Conservation (phyloP, 2,329 filamentous ascomycete genomes). For the Fusarium odoratissimum region DNA sequence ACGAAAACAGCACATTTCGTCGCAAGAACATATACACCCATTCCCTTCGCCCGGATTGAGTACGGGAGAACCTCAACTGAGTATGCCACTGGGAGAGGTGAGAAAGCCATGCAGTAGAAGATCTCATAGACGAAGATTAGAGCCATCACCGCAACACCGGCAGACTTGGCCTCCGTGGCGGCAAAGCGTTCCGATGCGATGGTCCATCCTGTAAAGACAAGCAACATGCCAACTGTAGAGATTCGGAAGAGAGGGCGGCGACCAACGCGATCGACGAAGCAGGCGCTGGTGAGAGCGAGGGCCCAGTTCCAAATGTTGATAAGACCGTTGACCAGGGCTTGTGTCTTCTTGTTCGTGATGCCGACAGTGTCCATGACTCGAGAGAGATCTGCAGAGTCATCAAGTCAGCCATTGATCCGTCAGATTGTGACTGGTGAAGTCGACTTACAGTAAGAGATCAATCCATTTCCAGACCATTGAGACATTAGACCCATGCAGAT, state of each 20-base stretch:
- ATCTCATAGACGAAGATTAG: constrained; percentile 55
- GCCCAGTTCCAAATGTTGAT: constrained; percentile 47
- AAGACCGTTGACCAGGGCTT: constrained; percentile 45
- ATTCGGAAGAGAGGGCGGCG: constrained; percentile 50
- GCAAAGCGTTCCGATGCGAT: constrained; percentile 50
- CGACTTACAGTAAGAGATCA: constrained; percentile 47
- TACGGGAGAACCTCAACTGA: constrained; percentile 66
- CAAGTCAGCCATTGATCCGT: fast-evolving
- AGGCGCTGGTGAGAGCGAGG: constrained; percentile 43
- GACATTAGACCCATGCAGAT: constrained; percentile 58
- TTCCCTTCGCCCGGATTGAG: constrained; percentile 62
- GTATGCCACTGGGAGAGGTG: constrained; percentile 62
- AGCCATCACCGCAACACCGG: constrained; percentile 49
- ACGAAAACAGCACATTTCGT: constrained; percentile 48
- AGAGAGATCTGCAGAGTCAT: neutral
- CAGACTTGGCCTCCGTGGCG: constrained; percentile 43
- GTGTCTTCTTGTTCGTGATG: constrained; percentile 42
- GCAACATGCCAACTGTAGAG: constrained; percentile 45
- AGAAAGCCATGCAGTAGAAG: constrained; percentile 66
- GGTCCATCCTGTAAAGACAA: constrained; percentile 51
- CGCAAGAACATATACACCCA: constrained; percentile 48
- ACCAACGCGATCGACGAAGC: constrained; percentile 44
- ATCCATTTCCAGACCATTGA: constrained; percentile 52
- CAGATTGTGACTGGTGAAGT: fast-evolving
- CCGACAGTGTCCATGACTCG: constrained; percentile 32